phyloP scores from a whole-genome alignment of 805 yeast species.

The Candida qinlingensis region DNA sequence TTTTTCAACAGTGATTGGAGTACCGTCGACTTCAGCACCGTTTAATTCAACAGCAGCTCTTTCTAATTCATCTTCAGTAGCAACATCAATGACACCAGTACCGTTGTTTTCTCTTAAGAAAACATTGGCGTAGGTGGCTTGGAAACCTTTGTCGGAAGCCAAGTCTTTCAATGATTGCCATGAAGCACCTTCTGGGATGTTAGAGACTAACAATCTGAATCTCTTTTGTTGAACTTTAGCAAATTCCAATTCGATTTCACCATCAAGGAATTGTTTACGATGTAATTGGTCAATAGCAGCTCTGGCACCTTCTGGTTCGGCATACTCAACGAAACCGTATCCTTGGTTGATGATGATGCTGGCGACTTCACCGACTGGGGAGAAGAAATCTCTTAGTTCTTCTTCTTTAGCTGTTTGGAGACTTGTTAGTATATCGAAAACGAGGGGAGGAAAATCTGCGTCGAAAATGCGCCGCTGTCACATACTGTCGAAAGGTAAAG shows the following conservation, averaged over 20 bases:
- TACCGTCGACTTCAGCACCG: conserved; percentile 65
- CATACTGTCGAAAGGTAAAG: conserved; percentile 44
- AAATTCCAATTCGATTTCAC: conserved; percentile 39
- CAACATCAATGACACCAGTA: conserved; percentile 42
- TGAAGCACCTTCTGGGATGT: conserved; percentile 69
- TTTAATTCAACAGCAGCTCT: conserved; percentile 71
- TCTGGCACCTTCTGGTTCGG: conserved; percentile 62
- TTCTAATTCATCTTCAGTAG: conserved; percentile 67
- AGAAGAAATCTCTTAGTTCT: conserved; percentile 64
- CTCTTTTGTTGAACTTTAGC: conserved; percentile 52
- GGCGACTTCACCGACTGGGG: conserved; percentile 58
- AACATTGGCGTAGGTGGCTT: conserved; percentile 55
- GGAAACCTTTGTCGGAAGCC: conserved; percentile 67
- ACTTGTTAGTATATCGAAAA: conserved; percentile 4
- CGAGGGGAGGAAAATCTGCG: conserved; percentile 18
- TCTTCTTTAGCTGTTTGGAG: conserved; percentile 34
- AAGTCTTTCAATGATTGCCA: conserved; percentile 92
- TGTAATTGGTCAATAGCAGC: conserved; percentile 73
- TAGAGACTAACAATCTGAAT: conserved; percentile 62
- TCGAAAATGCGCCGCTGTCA: not conserved
- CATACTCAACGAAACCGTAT: conserved; percentile 85
- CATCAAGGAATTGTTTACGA: conserved; percentile 60
- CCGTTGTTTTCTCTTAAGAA: conserved; percentile 41
- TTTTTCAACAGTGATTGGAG: conserved; percentile 68
- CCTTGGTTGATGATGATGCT: conserved; percentile 75